Evolutionary conservation across 306 rosid genomes (phyloP).

Genomic region (Cercis canadensis): DNA sequence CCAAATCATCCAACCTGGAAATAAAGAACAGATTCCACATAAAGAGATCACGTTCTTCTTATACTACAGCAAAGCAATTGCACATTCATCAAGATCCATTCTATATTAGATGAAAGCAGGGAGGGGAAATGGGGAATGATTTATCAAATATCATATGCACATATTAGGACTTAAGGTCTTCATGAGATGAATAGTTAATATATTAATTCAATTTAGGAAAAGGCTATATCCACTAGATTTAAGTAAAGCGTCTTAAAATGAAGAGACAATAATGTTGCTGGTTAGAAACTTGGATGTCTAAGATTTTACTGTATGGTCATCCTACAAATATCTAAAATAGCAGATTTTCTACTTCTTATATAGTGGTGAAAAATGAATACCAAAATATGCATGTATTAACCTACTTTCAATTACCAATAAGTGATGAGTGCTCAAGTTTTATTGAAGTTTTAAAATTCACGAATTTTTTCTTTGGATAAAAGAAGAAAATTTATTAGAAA

Average conservation of each 20-base stretch:
- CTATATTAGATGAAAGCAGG: constrained; percentile 25
- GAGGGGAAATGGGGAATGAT: constrained; percentile 13
- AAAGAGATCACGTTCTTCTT: constrained; percentile 35
- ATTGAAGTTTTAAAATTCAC: no score
- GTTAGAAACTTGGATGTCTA: constrained; percentile 13
- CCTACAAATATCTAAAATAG: background rate
- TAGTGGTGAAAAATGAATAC: background rate
- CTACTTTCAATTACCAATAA: no score
- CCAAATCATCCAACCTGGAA: constrained; percentile 86
- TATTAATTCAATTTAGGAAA: background rate
- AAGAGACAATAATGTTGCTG: constrained; percentile 1
- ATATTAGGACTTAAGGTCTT: constrained; percentile 1
- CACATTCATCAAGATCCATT: constrained; percentile 27
- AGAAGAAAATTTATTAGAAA: no score
- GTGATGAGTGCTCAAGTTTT: no score
- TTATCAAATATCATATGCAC: constrained; percentile 22
- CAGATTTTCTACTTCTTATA: constrained; percentile 17
- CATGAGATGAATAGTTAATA: constrained; percentile 25
- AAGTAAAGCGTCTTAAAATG: constrained; percentile 14
- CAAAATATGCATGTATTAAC: background rate
- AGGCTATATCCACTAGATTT: constrained; percentile 17
- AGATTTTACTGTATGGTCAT: constrained; percentile 20
- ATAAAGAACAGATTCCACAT: constrained; percentile 30
- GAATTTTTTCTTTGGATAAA: no score
- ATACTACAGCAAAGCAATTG: constrained; percentile 28